Evolutionary conservation across 768 basidiomycete species (phyloP), one percentile per base, ranked within the genome.

Genomic region (Podaxis rugospora): DNA sequence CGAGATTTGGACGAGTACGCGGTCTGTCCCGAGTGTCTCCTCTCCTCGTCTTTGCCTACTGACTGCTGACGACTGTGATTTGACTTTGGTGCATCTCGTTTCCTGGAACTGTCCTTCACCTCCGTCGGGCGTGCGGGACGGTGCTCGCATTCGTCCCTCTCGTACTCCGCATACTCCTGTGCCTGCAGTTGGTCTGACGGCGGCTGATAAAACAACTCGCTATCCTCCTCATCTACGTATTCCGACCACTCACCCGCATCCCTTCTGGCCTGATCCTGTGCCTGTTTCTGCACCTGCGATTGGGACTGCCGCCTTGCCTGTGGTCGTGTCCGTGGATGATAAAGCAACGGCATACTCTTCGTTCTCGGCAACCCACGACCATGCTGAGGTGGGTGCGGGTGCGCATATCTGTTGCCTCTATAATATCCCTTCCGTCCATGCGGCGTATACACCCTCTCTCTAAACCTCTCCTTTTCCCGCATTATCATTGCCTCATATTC

Each of bases 261-360:
- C 23, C 40, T 36, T n/a, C 42, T 53, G 28, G 51, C 5, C 28
- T 16, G n/a, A 27, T 49, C 47, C 13, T 23, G 47, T 11, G 4
- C 14, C 27, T 23, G 49, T 44, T 4, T 47, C 36, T 59, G 56
- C 46, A 36, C 27, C 61, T 49, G 47, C 32, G 32, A 32, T 1
- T 32, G 32, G 7, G 32, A 32, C 7, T 32, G 32, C 32, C 32
- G 7, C 32, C 32, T 32, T 44, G 42, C 6, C 59, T 9, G 65
- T 5, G 32, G 35, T 7, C 54, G 51, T 13, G 27, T 4, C 16
- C 37, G 57, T 5, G 59, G 59, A 37, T 60, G 59, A 53, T 60
- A 53, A 42, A 51, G 59, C 9, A 78, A 65, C 0, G 83, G 81
- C 77, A 83, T 83, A 57, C 84, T 83, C 74, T 84, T 83, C 66